A percentile compares a stretch with the other conserved stretches of the same genome.
These are phyloP conservation scores for Pelargonium australe DNA, from an alignment of 441 rosid species.

Conservation along the genomic window DNA sequence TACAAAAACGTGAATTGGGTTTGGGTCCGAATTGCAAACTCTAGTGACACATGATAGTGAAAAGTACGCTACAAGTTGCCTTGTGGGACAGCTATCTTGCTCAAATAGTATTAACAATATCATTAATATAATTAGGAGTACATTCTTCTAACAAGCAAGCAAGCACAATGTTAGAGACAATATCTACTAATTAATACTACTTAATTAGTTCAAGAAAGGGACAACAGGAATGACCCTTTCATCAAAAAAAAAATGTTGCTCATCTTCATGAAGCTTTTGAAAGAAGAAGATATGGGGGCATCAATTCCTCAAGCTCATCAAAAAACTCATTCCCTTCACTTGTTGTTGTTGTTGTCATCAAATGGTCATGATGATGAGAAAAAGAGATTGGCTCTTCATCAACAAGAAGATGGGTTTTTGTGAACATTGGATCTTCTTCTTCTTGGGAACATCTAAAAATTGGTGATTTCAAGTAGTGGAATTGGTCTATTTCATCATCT, in stretches of 20 bases:
- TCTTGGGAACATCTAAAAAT: slow-evolving; percentile 25
- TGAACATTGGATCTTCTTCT: slow-evolving; percentile 19
- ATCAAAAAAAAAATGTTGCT: slow-evolving; percentile 37
- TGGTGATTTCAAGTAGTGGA: slow-evolving; percentile 46
- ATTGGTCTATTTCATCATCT: slow-evolving; percentile 24
- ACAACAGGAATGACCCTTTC: slow-evolving; percentile 51
- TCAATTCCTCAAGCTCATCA: slow-evolving; percentile 58
- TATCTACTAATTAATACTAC: too few relatives aligned
- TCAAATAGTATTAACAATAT: too few relatives aligned
- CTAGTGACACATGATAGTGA: too few relatives aligned
- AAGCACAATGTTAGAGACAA: too few relatives aligned
- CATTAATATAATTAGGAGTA: too few relatives aligned
- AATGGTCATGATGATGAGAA: slow-evolving; percentile 23
- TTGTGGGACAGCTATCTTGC: too few relatives aligned
- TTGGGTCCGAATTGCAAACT: too few relatives aligned
- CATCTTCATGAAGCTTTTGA: slow-evolving; percentile 37
- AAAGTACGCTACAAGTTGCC: too few relatives aligned
- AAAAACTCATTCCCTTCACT: slow-evolving; percentile 58
- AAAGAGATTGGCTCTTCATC: slow-evolving; percentile 44
- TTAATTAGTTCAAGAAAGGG: slow-evolving; percentile 46
- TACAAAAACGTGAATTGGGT: too few relatives aligned
- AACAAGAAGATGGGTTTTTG: slow-evolving; percentile 23
- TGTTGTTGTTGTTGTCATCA: background rate
- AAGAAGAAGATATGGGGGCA: slow-evolving; percentile 47
- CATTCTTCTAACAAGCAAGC: too few relatives aligned